Conservation (phyloP, 257 asterid genomes). For the Solanum tarapatanum region DNA sequence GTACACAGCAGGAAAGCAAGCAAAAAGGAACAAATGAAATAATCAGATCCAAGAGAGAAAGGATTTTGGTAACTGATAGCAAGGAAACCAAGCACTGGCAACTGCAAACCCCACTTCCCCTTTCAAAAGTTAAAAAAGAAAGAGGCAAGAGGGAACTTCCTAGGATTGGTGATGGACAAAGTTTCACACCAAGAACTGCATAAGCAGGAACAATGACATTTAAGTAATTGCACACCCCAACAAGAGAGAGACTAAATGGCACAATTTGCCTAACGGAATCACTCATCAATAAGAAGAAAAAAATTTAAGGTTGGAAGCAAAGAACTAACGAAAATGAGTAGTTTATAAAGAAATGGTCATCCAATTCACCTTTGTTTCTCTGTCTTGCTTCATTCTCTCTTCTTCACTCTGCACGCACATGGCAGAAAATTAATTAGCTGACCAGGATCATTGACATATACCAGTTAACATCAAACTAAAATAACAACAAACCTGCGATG, state of each 20-base stretch:
- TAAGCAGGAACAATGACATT: neutral
- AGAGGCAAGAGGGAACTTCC: neutral
- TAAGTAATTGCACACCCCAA: neutral
- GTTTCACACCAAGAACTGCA: neutral
- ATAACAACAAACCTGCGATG: constrained; percentile 38
- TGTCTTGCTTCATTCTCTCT: constrained; percentile 69
- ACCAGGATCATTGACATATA: neutral
- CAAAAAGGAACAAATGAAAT: neutral
- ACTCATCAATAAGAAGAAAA: neutral
- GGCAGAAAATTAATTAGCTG: neutral
- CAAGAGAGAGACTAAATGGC: neutral
- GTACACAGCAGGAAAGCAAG: neutral
- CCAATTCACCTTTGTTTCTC: constrained; percentile 38
- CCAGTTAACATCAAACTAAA: neutral
- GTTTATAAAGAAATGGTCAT: neutral
- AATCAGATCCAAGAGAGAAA: neutral
- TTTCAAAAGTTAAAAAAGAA: neutral
- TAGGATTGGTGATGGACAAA: neutral
- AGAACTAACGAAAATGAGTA: neutral
- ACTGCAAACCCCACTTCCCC: neutral
- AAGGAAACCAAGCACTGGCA: neutral
- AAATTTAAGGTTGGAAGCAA: neutral
- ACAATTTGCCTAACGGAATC: neutral
- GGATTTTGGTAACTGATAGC: neutral
- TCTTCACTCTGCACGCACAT: constrained; percentile 59